Conservation (phyloP, 345 rosid genomes). For the Microthlaspi erraticum region DNA sequence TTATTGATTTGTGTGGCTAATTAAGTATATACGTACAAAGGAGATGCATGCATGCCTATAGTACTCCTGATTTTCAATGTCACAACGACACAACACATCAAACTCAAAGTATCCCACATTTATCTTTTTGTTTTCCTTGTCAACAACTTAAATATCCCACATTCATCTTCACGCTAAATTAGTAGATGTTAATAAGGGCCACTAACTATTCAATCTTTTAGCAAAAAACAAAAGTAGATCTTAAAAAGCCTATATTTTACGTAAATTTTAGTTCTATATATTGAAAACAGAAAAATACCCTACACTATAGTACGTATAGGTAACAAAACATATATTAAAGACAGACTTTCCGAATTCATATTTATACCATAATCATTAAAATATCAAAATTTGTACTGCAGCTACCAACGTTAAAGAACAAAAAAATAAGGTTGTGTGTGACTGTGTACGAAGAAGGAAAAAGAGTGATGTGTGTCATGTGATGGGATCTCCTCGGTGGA, state of each 20-base stretch:
- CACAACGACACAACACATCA: slow-evolving; percentile 7
- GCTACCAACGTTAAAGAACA: slow-evolving; percentile 31
- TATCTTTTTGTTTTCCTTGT: neutral
- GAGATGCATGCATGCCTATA: slow-evolving; percentile 27
- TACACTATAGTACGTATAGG: neutral
- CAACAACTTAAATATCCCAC: no score
- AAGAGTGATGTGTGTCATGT: slow-evolving; percentile 28
- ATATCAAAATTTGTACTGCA: slow-evolving; percentile 13
- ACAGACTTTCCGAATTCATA: neutral
- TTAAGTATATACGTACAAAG: slow-evolving; percentile 3
- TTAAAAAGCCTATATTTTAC: neutral
- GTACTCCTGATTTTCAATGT: slow-evolving; percentile 18
- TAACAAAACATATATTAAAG: neutral
- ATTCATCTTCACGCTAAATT: no score
- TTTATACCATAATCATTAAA: neutral
- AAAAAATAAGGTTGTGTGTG: slow-evolving; percentile 23
- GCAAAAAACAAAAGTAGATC: neutral
- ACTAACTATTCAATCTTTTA: no score
- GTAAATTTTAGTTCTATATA: neutral
- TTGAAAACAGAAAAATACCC: neutral
- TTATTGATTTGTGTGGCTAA: slow-evolving; percentile 21
- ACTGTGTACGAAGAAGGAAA: slow-evolving; percentile 13
- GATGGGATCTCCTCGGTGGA: slow-evolving; percentile 41
- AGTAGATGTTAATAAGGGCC: no score
- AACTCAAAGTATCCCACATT: slow-evolving; percentile 10